Evolutionary conservation across 1,284 basidiomycete species (phyloP), one percentile per base, ranked within the genome.

Genomic region (Ceraceosorus bombacis): DNA sequence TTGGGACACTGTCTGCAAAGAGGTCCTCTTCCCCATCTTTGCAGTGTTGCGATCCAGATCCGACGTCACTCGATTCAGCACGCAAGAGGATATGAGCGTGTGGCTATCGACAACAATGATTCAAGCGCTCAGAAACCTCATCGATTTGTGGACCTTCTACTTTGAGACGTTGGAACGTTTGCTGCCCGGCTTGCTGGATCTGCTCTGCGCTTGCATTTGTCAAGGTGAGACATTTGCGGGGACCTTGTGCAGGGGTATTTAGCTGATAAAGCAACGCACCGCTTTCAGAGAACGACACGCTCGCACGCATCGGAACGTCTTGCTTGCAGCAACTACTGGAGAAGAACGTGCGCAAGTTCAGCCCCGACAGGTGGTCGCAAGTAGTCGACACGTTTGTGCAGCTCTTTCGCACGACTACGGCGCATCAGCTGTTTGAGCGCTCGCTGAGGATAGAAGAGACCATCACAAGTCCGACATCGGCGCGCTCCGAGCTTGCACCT

Each of bases 61-160:
- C 36, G 93, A 96, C 77, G 80, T 97, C 41, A 89, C 89, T 12
- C 85, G 92, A 38, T 97, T 97, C 81, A 89, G 83, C 74, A 93
- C 90, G 2, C 90, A 96, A 73, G 95, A 98, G 77, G 95, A 98
- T 72, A 95, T 97, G 91, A 95, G 91, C 71, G 93, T 99, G 12
- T 99, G 95, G 95, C 80, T 99, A 53, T 96, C 92, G 50, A 97
- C 95, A 6, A 99, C 95, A 1, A 93, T 99, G 87, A 97, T 99
- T 59, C 94, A 98, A 77, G 95, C 95, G 1, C 82, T 99, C 59
- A 85, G 95, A 41, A 90, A 97, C 78, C 82, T 98, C 65, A 89
- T 99, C 64, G 90, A 95, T 75, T 83, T 99, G 17, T 99, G 95
- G 79, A 95, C 95, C 1, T 90, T 85, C 80, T 95, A 92, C 80